These are phyloP conservation scores for Peronospora belbahrii DNA, from an alignment of 352 stramenopile species.

Conservation along the genomic window DNA sequence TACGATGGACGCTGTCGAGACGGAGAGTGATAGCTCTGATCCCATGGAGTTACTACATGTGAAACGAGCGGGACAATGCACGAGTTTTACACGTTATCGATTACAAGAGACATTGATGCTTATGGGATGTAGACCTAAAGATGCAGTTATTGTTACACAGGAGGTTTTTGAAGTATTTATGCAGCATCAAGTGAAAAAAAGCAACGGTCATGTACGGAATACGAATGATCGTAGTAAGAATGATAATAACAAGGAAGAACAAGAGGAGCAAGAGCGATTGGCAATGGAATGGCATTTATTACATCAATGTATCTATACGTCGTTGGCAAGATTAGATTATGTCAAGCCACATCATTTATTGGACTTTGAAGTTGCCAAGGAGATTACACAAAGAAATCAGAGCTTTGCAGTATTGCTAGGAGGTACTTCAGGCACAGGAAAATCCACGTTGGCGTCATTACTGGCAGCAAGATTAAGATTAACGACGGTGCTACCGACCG, in stretches of 20 bases:
- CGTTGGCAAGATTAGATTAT: conserved; percentile 71
- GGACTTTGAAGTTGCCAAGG: conserved; percentile 78
- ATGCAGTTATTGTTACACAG: conserved; percentile 60
- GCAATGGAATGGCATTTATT: conserved; percentile 65
- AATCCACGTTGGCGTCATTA: conserved; percentile 79
- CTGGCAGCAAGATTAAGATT: conserved; percentile 66
- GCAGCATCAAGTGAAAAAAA: conserved; percentile 34
- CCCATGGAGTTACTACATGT: conserved; percentile 78
- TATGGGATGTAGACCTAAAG: conserved; percentile 75
- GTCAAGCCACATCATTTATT: conserved; percentile 80
- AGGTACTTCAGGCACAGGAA: conserved; percentile 78
- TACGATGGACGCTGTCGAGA: conserved; percentile 48
- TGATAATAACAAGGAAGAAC: conserved; percentile 8
- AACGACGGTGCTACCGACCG: conserved; percentile 77
- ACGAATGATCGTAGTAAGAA: too few relatives aligned
- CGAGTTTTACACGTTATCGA: conserved; percentile 76
- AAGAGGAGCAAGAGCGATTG: neutral
- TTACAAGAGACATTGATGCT: conserved; percentile 85
- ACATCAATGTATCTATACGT: conserved; percentile 77
- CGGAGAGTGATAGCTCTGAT: conserved; percentile 48
- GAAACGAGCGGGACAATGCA: conserved; percentile 34
- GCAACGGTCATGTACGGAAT: too few relatives aligned
- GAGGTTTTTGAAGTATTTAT: conserved; percentile 59
- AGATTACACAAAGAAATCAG: conserved; percentile 80
- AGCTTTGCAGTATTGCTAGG: conserved; percentile 84